Evolutionary conservation across 495 filamentous ascomycete species (phyloP), one percentile per base, ranked within the genome.

Genomic region (Penicillium angulare): DNA sequence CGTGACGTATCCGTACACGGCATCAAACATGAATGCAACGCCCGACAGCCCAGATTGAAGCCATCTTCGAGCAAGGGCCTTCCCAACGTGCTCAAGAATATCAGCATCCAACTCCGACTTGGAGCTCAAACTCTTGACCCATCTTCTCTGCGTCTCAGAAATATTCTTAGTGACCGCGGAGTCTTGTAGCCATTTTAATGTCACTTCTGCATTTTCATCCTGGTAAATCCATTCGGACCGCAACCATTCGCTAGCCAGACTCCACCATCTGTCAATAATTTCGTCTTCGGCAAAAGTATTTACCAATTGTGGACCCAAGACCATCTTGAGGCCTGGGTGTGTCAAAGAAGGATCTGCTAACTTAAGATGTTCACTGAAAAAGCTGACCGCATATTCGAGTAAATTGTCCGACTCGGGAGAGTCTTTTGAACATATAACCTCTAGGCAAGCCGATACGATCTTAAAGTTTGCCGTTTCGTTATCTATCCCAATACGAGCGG

Each of bases 51-150:
- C 34, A 0, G n/a, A n/a, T 17, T 57, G 47, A 1, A 61, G 51
- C 58, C 58, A 61, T 7, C 13, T 18, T 7, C 29, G 54, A 9
- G 50, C 58, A n/a, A 52, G 1, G n/a, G 36, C 15, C n/a, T 8
- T 40, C 2, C 17, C 47, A 3, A 61, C 44, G 15, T 55, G 58
- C 21, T 61, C 54, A 6, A 61, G 43, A n/a, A 61, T 20, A 52
- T 61, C 58, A 39, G 58, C 58, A 34, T 61, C 58, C 9, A 39
- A 54, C 8, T 54, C 47, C 0, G 54, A 61, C 17, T 61, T 61
- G 3, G 58, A 61, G 43, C 43, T 57, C 26, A 61, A 21, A 39
- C 43, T 57, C 27, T 43, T 54, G 7, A 61, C 48, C 58, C 58
- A 61, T 18, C 21, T 23, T 1, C n/a, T 45, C 20, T 61, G 38